phyloP scores from a whole-genome alignment of 106 monocot genomes.

The Apostasia ramifera region DNA sequence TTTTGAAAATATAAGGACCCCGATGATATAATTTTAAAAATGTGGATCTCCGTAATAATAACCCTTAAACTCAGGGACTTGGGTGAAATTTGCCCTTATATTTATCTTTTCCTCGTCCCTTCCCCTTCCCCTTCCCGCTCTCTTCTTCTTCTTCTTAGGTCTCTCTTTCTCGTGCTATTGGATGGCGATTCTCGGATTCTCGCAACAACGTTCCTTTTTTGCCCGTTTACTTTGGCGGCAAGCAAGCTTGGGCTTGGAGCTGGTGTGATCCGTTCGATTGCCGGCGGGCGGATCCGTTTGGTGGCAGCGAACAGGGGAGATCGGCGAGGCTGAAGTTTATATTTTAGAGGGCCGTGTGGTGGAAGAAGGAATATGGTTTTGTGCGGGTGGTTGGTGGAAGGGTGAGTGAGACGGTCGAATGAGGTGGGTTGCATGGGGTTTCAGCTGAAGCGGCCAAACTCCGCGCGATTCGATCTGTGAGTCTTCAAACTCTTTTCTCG shows the following conservation, averaged over 20 bases:
- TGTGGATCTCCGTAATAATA: too few relatives aligned
- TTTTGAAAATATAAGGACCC: too few relatives aligned
- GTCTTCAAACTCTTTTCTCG: constrained; percentile 3
- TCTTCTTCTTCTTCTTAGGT: background rate
- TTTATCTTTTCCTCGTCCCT: too few relatives aligned
- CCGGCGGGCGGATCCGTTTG: background rate
- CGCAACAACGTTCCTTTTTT: too few relatives aligned
- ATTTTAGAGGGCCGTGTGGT: background rate
- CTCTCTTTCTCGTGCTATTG: background rate
- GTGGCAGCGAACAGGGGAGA: background rate
- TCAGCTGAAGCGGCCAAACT: constrained; percentile 30
- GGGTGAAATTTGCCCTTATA: too few relatives aligned
- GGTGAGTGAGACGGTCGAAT: background rate
- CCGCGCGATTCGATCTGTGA: constrained; percentile 49
- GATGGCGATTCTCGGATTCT: too few relatives aligned
- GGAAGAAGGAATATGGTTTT: background rate
- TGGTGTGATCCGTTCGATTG: background rate
- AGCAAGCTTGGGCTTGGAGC: background rate
- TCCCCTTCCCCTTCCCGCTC: background rate
- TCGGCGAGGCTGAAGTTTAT: background rate
- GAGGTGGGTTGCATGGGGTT: constrained; percentile 18
- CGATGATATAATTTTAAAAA: too few relatives aligned
- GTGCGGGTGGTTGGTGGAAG: background rate
- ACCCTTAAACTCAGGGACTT: too few relatives aligned
- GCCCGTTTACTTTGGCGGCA: too few relatives aligned